Evolutionary conservation across 208 protist species (phyloP).

Genomic region (Acanthamoeba castellanii): DNA sequence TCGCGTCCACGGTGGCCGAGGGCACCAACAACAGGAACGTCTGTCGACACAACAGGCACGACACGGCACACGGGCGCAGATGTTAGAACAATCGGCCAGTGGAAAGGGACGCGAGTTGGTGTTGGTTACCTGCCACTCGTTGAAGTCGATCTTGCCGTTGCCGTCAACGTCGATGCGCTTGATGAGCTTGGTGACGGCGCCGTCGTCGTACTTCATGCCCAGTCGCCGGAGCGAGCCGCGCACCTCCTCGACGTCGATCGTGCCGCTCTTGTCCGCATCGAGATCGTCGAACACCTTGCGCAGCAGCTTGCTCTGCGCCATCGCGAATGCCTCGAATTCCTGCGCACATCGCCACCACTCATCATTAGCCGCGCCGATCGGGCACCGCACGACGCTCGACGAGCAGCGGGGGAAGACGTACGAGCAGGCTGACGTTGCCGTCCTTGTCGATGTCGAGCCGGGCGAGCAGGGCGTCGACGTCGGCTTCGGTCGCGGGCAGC

Average conservation of each 20-base stretch:
- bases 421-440: slow-evolving; percentile 43
- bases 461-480: slow-evolving; percentile 57
- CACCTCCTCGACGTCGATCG: slow-evolving; percentile 79
- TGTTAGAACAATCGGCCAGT: not conserved
- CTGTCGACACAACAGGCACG: not conserved
- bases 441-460: slow-evolving; percentile 58
- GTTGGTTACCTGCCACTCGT: slow-evolving; percentile 75
- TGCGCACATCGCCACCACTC: not conserved
- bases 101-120: not conserved
- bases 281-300: slow-evolving; percentile 78
- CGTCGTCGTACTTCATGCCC: slow-evolving; percentile 77
- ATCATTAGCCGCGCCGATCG: too few relatives aligned
- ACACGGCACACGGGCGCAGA: not conserved
- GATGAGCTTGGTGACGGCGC: slow-evolving; percentile 76
- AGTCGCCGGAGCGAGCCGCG: slow-evolving; percentile 70
- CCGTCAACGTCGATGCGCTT: slow-evolving; percentile 76
- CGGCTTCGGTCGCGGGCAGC: slow-evolving; percentile 15
- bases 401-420: not conserved
- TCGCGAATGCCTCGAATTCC: slow-evolving; percentile 56
- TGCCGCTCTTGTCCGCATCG: slow-evolving; percentile 75
- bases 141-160: slow-evolving; percentile 79
- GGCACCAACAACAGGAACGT: slow-evolving; percentile 76
- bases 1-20: slow-evolving; percentile 43
- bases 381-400: not conserved
- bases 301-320: slow-evolving; percentile 44